These are phyloP conservation scores for Gossypium thurberi DNA, from an alignment of 345 rosid species.

Conservation along the genomic window DNA sequence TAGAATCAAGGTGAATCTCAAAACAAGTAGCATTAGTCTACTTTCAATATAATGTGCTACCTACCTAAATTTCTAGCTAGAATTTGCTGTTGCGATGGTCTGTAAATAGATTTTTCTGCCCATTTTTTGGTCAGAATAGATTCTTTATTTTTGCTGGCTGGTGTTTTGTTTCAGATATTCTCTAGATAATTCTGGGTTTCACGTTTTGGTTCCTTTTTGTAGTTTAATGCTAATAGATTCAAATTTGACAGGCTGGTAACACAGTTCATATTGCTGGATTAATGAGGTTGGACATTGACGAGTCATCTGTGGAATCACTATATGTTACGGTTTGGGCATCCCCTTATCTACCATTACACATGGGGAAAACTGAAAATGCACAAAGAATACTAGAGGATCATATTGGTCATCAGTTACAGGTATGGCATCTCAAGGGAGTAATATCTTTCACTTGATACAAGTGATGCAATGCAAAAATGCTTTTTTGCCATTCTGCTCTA, in stretches of 20 bases:
- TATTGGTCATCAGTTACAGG: constrained; percentile 85
- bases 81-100: neutral
- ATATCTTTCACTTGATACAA: neutral
- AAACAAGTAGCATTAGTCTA: neutral
- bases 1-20: constrained; percentile 63
- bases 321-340: constrained; percentile 94
- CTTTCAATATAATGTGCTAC: neutral
- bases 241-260: constrained; percentile 57
- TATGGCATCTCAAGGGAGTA: constrained; percentile 11
- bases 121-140: neutral
- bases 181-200: neutral
- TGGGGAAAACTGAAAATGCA: constrained; percentile 89
- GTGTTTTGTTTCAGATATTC: neutral
- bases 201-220: neutral
- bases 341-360: constrained; percentile 75
- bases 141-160: neutral
- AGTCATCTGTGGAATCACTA: constrained; percentile 61
- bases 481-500: neutral
- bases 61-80: neutral
- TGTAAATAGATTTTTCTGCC: neutral
- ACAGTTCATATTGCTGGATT: constrained; percentile 84
- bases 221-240: constrained; percentile 12
- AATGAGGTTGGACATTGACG: constrained; percentile 78
- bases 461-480: neutral
- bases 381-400: constrained; percentile 53